phyloP scores from a whole-genome alignment of 73 alveolate genomes.

The Tetrahymena thermophila region DNA sequence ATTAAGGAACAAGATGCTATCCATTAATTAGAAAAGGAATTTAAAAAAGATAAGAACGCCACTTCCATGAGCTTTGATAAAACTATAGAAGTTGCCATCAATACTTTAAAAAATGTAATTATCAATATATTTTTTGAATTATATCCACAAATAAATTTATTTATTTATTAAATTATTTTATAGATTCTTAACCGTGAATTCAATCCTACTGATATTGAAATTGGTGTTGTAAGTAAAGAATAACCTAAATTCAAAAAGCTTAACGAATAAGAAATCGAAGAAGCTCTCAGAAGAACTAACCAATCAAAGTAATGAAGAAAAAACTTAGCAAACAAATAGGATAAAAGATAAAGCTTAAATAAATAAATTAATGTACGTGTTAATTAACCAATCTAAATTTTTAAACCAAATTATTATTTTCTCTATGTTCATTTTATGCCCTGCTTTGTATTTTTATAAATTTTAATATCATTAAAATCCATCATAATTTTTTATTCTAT shows the following conservation, averaged over 20 bases:
- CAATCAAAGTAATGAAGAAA: background rate
- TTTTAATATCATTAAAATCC: background rate
- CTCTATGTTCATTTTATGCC: background rate
- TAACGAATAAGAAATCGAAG: slow-evolving; percentile 35
- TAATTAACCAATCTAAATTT: background rate
- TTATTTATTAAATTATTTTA: background rate
- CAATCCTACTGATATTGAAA: slow-evolving; percentile 87
- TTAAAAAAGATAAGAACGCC: slow-evolving; percentile 64
- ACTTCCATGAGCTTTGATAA: slow-evolving; percentile 55
- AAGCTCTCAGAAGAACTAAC: background rate
- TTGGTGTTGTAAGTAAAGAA: slow-evolving; percentile 75
- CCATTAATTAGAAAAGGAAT: slow-evolving; percentile 79
- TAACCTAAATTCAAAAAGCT: slow-evolving; percentile 33
- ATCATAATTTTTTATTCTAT: too few species aligned
- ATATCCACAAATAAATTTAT: background rate
- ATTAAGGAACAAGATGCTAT: slow-evolving; percentile 93
- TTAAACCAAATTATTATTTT: background rate
- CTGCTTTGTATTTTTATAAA: background rate
- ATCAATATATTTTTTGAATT: background rate
- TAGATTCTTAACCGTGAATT: slow-evolving; percentile 53
- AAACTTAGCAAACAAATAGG: background rate
- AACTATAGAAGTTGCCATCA: slow-evolving; percentile 76
- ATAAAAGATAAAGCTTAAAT: background rate
- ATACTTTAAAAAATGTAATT: slow-evolving; percentile 60
- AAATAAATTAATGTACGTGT: background rate